Base-by-base conservation (phyloP, 2,329 filamentous ascomycete species). In the Aspergillus ibericus region DNA sequence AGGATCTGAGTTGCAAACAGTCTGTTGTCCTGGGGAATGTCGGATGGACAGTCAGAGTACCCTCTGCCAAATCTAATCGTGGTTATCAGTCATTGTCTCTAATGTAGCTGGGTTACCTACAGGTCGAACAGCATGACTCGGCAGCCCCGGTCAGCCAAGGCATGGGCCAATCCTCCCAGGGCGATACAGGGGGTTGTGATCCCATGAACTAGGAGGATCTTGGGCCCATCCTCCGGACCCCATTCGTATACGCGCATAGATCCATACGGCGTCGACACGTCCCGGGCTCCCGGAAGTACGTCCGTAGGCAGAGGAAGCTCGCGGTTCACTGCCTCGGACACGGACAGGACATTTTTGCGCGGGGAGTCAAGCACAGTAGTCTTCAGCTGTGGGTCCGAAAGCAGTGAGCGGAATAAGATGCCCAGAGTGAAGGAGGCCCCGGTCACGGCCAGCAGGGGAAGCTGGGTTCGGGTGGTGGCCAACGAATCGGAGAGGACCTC, bases 181-280 rank as follows among this genome's bases (percentile, higher is more conserved):
- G 89, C 83, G 49, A 93, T 78, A 61, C 86, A 87, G 0, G 92
- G 91, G 5, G 91, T 95, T 51, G 86, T 90, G 67, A 95, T 93
- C 5, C 92, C 92, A 72, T 93, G 92, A 15, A 96, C 76, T 25
- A 96, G 77, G 13, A 96, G 77, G 1, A 93, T 86, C 68, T 88
- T 92, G 27, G 85, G 82, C 1, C 90, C 91, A 35, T 82, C 77
- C 59, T 85, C 82, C 0, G 90, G 89, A 0, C 92, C 92, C 83
- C 88, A 95, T 78, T 96, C 92, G 70, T 92, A 93, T 3, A 91
- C 87, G 47, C 88, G 80, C 61, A 91, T 84, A 4, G 78, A 84
- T 15, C 91, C 91, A 69, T 91, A 92, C 2, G 77, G 77, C 7
- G 69, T 75, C 3, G 68, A 63, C 15, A 95, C 85, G 70, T 92